Evolutionary conservation across 352 stramenopile species (phyloP), one percentile per base, ranked within the genome.

Genomic region (Aphanomyces euteiches): DNA sequence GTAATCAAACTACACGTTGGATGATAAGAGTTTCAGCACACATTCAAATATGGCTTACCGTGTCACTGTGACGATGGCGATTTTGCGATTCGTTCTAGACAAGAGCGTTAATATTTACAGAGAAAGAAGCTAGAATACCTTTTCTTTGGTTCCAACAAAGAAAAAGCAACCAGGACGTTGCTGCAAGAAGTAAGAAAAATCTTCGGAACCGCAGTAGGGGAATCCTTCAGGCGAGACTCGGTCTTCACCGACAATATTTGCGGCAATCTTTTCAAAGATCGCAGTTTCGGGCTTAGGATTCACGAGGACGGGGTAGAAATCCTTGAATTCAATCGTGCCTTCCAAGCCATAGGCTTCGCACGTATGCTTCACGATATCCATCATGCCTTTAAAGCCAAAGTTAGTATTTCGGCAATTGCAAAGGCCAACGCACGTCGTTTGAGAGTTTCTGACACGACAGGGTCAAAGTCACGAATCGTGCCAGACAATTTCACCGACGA

Each of bases 381-480:
- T 76, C 47, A 98, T 83, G 56, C 86, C 43, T 50, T n/a, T n/a
- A n/a, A 50, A n/a, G 2, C 10, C 10, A 12, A 50, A 12, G 43
- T 12, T n/a, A 50, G 10, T n/a, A 50, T n/a, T 12, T 12, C 10
- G 2, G 43, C 43, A 50, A 17, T 37, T 58, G 15, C 7, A 2
- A 37, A 58, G 8, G 15, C 15, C 7, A 7, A 19, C 10, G 10
- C 84, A 56, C 86, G 85, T 34, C 87, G 75, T 66, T 94, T 86
- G 64, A 99, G 85, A 34, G 77, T 83, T 58, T 89, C 74, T 13
- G 95, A 80, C 40, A 92, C 83, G 67, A 95, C 80, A 7, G 90
- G 81, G 72, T 93, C 92, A 48, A 99, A 93, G 60, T 93, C 88
- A 5, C 96, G 92, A 70, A 98, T 96, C 12, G 96, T 99, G 21